Base-by-base conservation (phyloP, 192 early-diverging fungal genomes). In the Backusella westeae region DNA sequence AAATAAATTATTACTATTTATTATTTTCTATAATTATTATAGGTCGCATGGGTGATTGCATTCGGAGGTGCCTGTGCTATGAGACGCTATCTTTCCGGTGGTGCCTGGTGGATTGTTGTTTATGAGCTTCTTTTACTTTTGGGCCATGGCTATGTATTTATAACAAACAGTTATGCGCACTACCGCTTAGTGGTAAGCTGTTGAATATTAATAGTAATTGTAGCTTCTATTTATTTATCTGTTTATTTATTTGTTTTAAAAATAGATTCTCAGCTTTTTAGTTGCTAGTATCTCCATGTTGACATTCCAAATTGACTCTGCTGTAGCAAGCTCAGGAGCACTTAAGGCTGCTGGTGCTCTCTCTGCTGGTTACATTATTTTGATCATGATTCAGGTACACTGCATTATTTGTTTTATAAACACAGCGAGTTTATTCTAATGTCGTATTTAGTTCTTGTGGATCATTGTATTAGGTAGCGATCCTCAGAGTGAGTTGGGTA, bases 391-490 rank as follows among this genome's bases (percentile, higher is more conserved):
- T 32, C 76, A 82, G 53, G 81, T 82, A 78, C 49, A 46, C 34
- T 19, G 29, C 34, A 67, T 35, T 44, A 41, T 42, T 44, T 15
- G 8, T 69, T 39, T 41, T 49, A 70, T 70, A 19, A 39, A 38
- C 35, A 23, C 46, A 23, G 53, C 23, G 8, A 9, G 8, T 9
- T 56, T 56, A 21, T 23, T 29, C 26, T 63, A 26, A 29, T 63
- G 2, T 10, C 17, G 9, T 63, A 4, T 63, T 72, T 67, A 84
- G 80, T 89, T 92, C 73, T 84, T 91, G 52, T 94, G 90, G 93
- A 82, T 94, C 41, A 74, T 91, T 49, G 81, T 86, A 42, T 88
- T 93, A 69, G 92, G 90, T 65, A 89, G 87, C 29, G 90, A 91
- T 12, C 23, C 70, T 5, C 39, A 71, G 12, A 71, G 70, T 49